Conservation (phyloP, 2,329 filamentous ascomycete species). For the Calonectria leucothoes region DNA sequence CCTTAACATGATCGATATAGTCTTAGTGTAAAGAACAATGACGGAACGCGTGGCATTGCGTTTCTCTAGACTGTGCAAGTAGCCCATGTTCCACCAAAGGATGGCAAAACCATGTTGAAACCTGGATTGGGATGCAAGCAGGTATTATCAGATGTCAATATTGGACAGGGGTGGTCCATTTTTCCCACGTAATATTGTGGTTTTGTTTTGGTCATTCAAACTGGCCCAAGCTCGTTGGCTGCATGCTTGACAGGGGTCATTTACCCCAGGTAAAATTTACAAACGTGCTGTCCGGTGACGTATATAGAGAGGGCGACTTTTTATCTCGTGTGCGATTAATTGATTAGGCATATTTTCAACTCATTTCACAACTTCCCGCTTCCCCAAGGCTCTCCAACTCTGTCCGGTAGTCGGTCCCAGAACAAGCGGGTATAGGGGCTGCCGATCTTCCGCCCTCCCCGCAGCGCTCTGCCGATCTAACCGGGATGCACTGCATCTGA, state of each 20-base stretch:
- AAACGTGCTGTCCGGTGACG: background rate
- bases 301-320: background rate
- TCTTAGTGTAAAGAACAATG: background rate
- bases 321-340: background rate
- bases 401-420: background rate
- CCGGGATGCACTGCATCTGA: background rate
- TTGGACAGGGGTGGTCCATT: background rate
- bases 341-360: background rate
- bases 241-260: background rate
- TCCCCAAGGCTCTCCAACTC: background rate
- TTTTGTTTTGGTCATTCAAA: background rate
- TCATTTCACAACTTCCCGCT: background rate
- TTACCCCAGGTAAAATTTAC: background rate
- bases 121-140: background rate
- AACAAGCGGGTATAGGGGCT: background rate
- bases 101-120: background rate
- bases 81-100: background rate
- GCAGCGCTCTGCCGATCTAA: background rate
- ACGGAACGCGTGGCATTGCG: background rate
- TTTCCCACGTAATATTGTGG: background rate
- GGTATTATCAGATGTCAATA: background rate
- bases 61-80: background rate
- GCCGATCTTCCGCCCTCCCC: background rate
- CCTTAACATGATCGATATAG: background rate
- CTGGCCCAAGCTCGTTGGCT: background rate